Conservation (phyloP, 2,329 filamentous ascomycete species). For the Chaetomiaceae sp. region DNA sequence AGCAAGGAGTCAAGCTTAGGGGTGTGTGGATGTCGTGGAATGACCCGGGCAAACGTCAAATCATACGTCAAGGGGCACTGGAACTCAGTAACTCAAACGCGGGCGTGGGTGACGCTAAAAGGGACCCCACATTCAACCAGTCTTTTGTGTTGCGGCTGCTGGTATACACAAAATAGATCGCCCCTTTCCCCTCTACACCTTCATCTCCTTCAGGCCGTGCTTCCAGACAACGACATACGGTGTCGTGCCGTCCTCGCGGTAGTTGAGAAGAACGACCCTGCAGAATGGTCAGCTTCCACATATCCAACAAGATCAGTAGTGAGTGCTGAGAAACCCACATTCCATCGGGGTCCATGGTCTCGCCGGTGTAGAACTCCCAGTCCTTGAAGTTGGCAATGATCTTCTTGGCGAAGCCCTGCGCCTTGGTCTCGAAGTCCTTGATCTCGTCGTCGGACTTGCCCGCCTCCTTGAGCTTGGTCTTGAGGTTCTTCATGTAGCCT, state of each 20-base stretch:
- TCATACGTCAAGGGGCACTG: too few relatives aligned
- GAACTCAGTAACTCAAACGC: too few relatives aligned
- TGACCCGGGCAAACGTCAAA: too few relatives aligned
- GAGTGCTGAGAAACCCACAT: constrained; percentile 77
- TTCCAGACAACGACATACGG: constrained; percentile 92
- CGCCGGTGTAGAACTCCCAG: constrained; percentile 89
- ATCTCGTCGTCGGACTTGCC: constrained; percentile 59
- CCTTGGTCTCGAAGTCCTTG: constrained; percentile 73
- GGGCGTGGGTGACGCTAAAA: too few relatives aligned
- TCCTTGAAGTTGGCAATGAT: constrained; percentile 85
- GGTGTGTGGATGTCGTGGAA: too few relatives aligned
- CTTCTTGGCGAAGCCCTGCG: constrained; percentile 71
- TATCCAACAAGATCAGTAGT: background rate
- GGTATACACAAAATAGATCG: constrained; percentile 1
- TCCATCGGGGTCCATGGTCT: constrained; percentile 87
- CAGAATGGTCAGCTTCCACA: constrained; percentile 5
- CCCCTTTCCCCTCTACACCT: constrained; percentile 62
- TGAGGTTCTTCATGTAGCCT: constrained; percentile 88
- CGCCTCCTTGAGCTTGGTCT: constrained; percentile 56
- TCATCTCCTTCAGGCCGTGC: constrained; percentile 80
- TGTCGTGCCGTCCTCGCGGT: constrained; percentile 91
- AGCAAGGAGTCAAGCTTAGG: too few relatives aligned
- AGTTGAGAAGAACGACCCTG: constrained; percentile 89
- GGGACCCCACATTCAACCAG: too few relatives aligned
- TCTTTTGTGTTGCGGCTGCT: background rate